Percentiles rank a stretch among this genome's conserved stretches.
Conservation (phyloP, 2,329 filamentous ascomycete species). For the Sclerotiophoma versabilis region DNA sequence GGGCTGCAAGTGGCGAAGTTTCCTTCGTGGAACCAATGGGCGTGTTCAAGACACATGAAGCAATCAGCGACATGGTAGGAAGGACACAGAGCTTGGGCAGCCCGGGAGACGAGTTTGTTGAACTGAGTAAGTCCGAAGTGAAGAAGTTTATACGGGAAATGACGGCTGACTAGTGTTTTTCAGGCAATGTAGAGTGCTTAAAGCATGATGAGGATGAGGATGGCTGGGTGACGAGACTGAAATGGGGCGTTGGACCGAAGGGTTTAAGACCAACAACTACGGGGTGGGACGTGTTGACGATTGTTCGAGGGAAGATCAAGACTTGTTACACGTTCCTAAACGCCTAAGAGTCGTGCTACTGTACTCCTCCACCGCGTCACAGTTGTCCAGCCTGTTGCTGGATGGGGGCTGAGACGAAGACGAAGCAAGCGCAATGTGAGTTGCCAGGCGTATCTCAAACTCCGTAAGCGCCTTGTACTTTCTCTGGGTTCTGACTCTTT, state of each 20-base stretch:
- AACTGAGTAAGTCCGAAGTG: not conserved
- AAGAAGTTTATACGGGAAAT: not conserved
- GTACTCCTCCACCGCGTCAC: too few relatives aligned
- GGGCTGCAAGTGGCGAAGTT: not conserved
- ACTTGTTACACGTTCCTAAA: not conserved
- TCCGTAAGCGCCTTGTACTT: conserved; percentile 5
- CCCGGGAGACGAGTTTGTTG: not conserved
- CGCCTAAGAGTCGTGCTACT: not conserved
- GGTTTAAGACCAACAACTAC: not conserved
- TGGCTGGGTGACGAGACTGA: not conserved
- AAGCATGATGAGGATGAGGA: not conserved
- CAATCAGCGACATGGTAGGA: not conserved
- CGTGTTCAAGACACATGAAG: not conserved
- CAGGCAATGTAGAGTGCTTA: not conserved
- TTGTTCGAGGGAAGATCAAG: not conserved
- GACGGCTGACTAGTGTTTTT: not conserved
- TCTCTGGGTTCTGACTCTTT: conserved; percentile 28
- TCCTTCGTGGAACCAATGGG: not conserved
- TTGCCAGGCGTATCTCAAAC: not conserved
- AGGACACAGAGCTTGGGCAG: not conserved
- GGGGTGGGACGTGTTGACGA: not conserved
- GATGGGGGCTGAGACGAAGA: too few relatives aligned
- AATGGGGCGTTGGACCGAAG: not conserved
- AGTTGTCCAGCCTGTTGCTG: too few relatives aligned
- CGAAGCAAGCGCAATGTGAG: too few relatives aligned